A percentile compares a stretch with the other conserved stretches of the same genome.
Conservation (phyloP, 768 basidiomycete species). For the Rhodocollybia butyracea region DNA sequence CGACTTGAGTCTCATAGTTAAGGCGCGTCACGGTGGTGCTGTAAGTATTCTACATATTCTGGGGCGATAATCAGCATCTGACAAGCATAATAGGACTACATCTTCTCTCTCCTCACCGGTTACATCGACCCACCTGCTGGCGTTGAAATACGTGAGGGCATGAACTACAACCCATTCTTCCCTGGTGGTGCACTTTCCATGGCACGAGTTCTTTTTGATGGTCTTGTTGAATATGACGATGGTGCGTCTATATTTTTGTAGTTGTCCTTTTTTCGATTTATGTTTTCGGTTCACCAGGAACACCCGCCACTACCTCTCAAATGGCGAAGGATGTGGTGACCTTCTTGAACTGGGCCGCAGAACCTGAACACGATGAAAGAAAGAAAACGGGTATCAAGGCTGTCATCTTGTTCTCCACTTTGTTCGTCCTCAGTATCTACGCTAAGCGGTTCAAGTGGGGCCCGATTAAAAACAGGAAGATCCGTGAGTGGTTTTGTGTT, state of each 20-base stretch:
- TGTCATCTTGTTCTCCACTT: conserved; percentile 85
- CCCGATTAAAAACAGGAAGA: conserved; percentile 89
- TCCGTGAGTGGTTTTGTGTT: conserved; percentile 50
- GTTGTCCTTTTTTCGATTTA: not conserved
- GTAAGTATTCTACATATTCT: conserved; percentile 47
- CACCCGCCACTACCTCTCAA: conserved; percentile 94
- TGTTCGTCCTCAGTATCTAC: conserved; percentile 79
- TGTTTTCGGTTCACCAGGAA: conserved; percentile 46
- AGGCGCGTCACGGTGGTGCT: conserved; percentile 95
- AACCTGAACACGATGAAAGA: conserved; percentile 96
- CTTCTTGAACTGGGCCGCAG: conserved; percentile 95
- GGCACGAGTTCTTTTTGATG: conserved; percentile 95
- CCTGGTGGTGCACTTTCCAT: conserved; percentile 98
- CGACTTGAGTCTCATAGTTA: conserved; percentile 94
- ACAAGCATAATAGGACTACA: conserved; percentile 69
- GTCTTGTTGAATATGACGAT: conserved; percentile 94
- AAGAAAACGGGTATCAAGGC: conserved; percentile 98
- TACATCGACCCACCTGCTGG: conserved; percentile 96
- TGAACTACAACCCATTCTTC: conserved; percentile 99
- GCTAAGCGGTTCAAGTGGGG: conserved; percentile 97
- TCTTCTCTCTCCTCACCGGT: conserved; percentile 95
- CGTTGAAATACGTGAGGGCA: conserved; percentile 90
- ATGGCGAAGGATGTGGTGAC: conserved; percentile 99
- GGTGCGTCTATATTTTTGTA: conserved; percentile 42
- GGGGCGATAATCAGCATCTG: not conserved